These are phyloP conservation scores for Anisodus acutangulus DNA, from an alignment of 257 asterid genomes.

Conservation along the genomic window DNA sequence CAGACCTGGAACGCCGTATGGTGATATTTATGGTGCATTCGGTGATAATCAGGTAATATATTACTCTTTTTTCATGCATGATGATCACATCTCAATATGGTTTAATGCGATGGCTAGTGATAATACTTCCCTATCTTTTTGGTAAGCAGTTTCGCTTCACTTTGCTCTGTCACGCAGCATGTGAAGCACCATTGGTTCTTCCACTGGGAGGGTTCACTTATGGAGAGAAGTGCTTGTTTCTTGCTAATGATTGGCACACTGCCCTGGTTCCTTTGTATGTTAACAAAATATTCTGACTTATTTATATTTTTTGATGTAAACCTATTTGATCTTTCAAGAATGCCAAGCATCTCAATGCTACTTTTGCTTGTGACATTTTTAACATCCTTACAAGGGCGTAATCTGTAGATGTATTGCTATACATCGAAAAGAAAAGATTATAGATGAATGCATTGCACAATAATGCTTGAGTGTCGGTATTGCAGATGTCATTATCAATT, in stretches of 20 bases:
- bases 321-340: slow-evolving; percentile 10
- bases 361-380: not conserved
- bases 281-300: slow-evolving; percentile 29
- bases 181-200: slow-evolving; percentile 97
- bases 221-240: slow-evolving; percentile 88
- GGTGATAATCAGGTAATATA: slow-evolving; percentile 89
- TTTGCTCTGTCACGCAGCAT: slow-evolving; percentile 92
- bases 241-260: slow-evolving; percentile 99
- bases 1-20: slow-evolving; percentile 97
- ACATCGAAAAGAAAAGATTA: not conserved
- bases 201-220: slow-evolving; percentile 91
- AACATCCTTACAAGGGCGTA: slow-evolving; percentile 6
- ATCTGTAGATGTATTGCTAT: not conserved
- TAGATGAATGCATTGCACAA: slow-evolving; percentile 15
- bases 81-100: slow-evolving; percentile 28
- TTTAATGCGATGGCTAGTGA: slow-evolving; percentile 29
- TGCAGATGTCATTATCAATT: not conserved
- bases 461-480: not conserved
- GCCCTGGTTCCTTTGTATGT: slow-evolving; percentile 96
- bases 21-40: slow-evolving; percentile 88
- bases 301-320: not conserved
- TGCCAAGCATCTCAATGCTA: not conserved
- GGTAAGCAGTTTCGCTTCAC: slow-evolving; percentile 90
- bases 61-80: slow-evolving; percentile 23
- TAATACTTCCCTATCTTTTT: slow-evolving; percentile 39